Conservation (phyloP, 331 rosid genomes). For the Quercus phellos region DNA sequence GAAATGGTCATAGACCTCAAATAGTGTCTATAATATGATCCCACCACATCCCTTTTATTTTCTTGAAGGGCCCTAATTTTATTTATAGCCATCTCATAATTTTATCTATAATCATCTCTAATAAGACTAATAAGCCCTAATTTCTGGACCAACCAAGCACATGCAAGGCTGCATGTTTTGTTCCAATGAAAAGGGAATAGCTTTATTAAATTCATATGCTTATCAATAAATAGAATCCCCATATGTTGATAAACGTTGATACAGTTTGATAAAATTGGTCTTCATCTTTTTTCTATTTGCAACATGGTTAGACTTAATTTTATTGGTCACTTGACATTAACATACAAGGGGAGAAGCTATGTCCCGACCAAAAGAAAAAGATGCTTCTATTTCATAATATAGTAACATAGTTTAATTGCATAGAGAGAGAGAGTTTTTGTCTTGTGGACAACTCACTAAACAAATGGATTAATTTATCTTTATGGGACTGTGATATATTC, state of each 20-base stretch:
- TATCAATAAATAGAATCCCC: background rate
- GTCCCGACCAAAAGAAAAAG: background rate
- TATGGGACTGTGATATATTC: background rate
- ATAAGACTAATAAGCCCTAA: background rate
- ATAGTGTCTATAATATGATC: background rate
- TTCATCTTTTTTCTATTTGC: background rate
- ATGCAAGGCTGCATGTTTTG: background rate
- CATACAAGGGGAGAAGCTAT: background rate
- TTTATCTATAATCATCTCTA: background rate
- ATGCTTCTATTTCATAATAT: background rate
- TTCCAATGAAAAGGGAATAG: background rate
- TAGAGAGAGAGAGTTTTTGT: background rate
- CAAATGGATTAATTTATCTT: slow-evolving; percentile 22
- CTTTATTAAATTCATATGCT: background rate
- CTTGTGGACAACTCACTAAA: slow-evolving; percentile 8
- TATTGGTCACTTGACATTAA: background rate
- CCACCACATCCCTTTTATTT: too few relatives aligned
- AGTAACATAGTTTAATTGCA: background rate
- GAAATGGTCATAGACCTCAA: background rate
- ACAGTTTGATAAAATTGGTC: background rate
- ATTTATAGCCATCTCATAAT: background rate
- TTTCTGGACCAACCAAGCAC: slow-evolving; percentile 4
- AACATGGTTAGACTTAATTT: background rate
- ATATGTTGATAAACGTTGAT: background rate
- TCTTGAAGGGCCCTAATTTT: background rate